Base-by-base conservation (phyloP, 31 red algal genomes). In the Asparagopsis taxiformis region DNA sequence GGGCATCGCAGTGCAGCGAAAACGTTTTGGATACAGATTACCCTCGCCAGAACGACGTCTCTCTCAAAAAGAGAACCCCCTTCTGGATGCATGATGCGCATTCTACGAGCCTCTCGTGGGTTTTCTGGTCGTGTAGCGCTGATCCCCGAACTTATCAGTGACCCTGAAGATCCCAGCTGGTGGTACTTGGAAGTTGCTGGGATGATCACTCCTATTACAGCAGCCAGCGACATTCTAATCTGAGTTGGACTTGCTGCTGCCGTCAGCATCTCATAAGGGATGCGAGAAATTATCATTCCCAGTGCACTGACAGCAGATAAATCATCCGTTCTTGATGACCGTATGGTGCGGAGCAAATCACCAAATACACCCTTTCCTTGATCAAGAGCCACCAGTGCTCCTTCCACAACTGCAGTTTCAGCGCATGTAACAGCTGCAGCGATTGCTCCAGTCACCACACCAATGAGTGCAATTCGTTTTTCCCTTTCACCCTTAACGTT, bases 51-150 rank as follows among this genome's bases (percentile, higher is more conserved):
- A 36, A 93, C 54, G 9, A 85, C 17, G 44, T 85, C 80, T 30
- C 89, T 55, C 31, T 85, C 75, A 48, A 80, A 70, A 1, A 93
- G 72, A 53, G 66, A 68, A 23, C 89, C 89, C 22, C 89, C 79
- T 41, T 79, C 79, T 25, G 89, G 89, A 75, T 93, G 89, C 21
- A 61, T 43, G 21, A 80, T 56, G 16, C 62, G 48, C 1, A 74
- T 55, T 25, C 89, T 62, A 20, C 89, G 72, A 15, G 74, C 80
- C 62, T 93, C 89, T 54, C 38, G 74, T 8, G 55, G 31, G 65
- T 31, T 75, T 11, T 48, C 65, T 23, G 80, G 69, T 30, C 62
- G 29, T 37, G 30, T 50, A 17, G 39, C 22, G 32, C 34, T 64
- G 20, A 86, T 32, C 17, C 89, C 80, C 15, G 56, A 62, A 38